Percentiles rank a stretch among this genome's conserved stretches.
Conservation (phyloP, 2,329 filamentous ascomycete genomes). For the Aspergillus sp. region DNA sequence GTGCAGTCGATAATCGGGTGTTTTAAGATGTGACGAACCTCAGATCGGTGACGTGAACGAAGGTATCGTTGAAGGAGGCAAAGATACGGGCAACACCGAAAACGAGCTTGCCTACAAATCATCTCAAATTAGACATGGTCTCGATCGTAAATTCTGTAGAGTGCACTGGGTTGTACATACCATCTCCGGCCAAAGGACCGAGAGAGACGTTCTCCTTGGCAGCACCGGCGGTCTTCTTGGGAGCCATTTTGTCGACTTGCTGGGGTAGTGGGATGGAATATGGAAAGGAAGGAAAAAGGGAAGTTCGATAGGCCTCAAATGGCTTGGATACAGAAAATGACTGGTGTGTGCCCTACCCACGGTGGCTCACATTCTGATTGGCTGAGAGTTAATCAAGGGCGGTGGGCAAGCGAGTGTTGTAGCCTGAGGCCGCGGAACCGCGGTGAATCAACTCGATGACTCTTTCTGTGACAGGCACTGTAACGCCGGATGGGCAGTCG, state of each 20-base stretch:
- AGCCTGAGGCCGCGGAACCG: conserved; percentile 20
- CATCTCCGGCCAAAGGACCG: conserved; percentile 94
- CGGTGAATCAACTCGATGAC: conserved; percentile 5
- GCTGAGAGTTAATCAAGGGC: conserved; percentile 11
- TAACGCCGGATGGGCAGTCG: conserved; percentile 22
- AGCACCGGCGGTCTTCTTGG: conserved; percentile 78
- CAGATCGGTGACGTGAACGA: conserved; percentile 99
- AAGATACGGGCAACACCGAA: conserved; percentile 98
- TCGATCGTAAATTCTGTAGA: too few species aligned
- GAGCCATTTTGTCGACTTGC: conserved; percentile 73
- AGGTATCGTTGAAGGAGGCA: conserved; percentile 90
- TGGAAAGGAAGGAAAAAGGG: conserved; percentile 29
- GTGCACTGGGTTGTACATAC: conserved; percentile 53
- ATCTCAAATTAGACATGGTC: conserved; percentile 10
- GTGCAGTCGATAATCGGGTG: not conserved
- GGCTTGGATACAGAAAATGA: conserved; percentile 30
- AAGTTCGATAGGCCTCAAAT: conserved; percentile 13
- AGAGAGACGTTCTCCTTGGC: conserved; percentile 96
- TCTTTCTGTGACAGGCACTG: conserved; percentile 2
- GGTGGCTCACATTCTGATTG: conserved; percentile 30
- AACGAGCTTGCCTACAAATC: conserved; percentile 78
- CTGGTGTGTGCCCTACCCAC: conserved; percentile 43
- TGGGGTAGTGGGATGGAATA: conserved; percentile 47
- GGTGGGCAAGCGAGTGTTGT: conserved; percentile 31
- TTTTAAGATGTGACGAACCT: conserved; percentile 57